Evolutionary conservation across 257 asterid species (phyloP), one percentile per base, ranked within the genome.

Genomic region (Osmanthus fragrans): DNA sequence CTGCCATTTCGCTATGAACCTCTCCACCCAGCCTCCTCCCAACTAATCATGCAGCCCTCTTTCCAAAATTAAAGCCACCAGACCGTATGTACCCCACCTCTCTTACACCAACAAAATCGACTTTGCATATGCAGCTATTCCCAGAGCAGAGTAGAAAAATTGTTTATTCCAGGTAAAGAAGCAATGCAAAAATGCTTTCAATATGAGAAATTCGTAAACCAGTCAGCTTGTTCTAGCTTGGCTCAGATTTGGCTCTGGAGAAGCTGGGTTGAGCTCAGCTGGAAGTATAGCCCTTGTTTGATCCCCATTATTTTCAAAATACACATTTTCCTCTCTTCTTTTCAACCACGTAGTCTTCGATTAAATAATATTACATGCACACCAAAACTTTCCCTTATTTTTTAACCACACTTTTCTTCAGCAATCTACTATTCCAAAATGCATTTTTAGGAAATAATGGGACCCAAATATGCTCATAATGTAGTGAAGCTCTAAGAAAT

Each of bases 191-290:
- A 54, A 19, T 54, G 64, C 3, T 19, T 10, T 54, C 25, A 23
- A n/a, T 9, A 23, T 21, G 12, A 63, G 33, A 70, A 45, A 30
- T 65, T 76, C 64, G 60, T 37, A n/a, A 21, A 81, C 30, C 25
- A 80, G 66, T 58, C 25, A 37, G 45, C 13, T 54, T 29, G 49
- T 54, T 71, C 76, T 42, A 74, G 56, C 70, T 71, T 16, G 49
- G 54, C 19, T 73, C 66, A 71, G 74, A 54, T 39, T 73, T 34
- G 71, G 81, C 36, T 49, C 23, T 23, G 66, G 30, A 21, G 75
- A 60, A 56, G 73, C 77, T 51, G 40, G 11, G 70, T 73, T 25
- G 21, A 67, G 66, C 69, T 67, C 15, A 71, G 67, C 60, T 36
- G 39, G 76, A 5, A 37, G 64, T 54, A 54, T 18, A 25, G 27